These are phyloP conservation scores for Aquilaria sinensis DNA, from an alignment of 345 rosid genomes.

Conservation along the genomic window DNA sequence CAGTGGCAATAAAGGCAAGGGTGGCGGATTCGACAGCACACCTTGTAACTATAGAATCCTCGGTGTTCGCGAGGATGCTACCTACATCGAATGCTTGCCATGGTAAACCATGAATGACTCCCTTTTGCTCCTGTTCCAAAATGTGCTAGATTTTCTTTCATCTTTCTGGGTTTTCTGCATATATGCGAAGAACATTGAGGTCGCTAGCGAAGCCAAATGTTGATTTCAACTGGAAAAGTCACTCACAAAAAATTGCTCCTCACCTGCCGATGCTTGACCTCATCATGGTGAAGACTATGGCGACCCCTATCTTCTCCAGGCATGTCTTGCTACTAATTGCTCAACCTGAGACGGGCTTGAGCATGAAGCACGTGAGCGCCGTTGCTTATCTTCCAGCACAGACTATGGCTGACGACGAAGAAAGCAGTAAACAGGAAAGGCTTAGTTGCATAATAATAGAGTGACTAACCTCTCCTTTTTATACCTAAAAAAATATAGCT, in stretches of 20 bases:
- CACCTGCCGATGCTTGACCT: no score
- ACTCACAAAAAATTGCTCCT: no score
- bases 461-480: no score
- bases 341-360: slow-evolving; percentile 54
- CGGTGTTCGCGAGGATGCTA: slow-evolving; percentile 73
- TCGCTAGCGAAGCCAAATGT: slow-evolving; percentile 70
- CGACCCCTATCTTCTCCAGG: no score
- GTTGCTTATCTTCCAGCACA: slow-evolving; percentile 72
- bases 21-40: slow-evolving; percentile 36
- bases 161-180: slow-evolving; percentile 28
- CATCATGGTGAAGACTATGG: no score
- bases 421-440: no score
- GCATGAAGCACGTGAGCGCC: slow-evolving; percentile 51
- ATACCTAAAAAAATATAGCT: no score
- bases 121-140: not conserved
- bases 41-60: slow-evolving; percentile 73
- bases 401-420: slow-evolving; percentile 69
- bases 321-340: slow-evolving; percentile 55
- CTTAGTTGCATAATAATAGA: no score
- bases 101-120: slow-evolving; percentile 34
- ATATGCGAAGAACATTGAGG: slow-evolving; percentile 42
- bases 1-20: slow-evolving; percentile 37
- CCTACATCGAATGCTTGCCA: slow-evolving; percentile 83
- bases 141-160: not conserved
- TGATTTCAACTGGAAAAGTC: slow-evolving; percentile 47